Conservation (phyloP, 176 grass and related monocot genomes). For the Carex myosuroides region DNA sequence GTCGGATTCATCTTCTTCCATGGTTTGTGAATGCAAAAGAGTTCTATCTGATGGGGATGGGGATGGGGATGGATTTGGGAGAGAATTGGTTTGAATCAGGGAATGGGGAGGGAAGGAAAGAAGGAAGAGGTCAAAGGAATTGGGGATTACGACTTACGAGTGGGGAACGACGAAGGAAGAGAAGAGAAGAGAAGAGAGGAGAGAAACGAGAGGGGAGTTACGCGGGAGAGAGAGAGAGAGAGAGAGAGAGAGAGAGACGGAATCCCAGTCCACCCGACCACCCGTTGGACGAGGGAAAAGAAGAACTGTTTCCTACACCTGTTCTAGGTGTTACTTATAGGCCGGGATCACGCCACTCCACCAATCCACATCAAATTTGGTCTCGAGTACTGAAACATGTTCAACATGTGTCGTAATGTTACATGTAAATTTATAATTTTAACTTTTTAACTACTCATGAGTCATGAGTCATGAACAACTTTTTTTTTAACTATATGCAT, state of each 20-base stretch:
- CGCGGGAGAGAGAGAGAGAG: constrained; percentile 18
- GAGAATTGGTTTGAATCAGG: neutral
- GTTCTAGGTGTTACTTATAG: neutral
- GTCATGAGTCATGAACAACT: no score
- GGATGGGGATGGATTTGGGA: neutral
- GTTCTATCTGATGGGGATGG: neutral
- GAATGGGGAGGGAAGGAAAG: constrained; percentile 32
- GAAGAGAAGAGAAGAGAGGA: neutral
- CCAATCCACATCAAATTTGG: neutral
- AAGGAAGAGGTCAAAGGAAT: constrained; percentile 17
- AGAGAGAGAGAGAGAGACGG: constrained; percentile 10
- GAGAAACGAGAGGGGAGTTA: neutral
- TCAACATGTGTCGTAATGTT: neutral
- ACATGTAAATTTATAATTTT: neutral
- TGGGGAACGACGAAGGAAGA: constrained; percentile 27
- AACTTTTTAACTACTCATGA: no score
- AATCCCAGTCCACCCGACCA: neutral
- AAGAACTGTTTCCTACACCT: neutral
- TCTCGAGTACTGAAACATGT: neutral
- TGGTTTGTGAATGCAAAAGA: neutral
- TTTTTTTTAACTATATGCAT: no score
- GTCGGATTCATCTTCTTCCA: constrained; percentile 5
- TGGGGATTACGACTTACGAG: constrained; percentile 12
- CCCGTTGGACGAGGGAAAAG: constrained; percentile 21
- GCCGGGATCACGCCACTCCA: neutral